Evolutionary conservation across 257 asterid genomes (phyloP), one percentile per base, ranked within the genome.

Genomic region (Solanum dulcamara): DNA sequence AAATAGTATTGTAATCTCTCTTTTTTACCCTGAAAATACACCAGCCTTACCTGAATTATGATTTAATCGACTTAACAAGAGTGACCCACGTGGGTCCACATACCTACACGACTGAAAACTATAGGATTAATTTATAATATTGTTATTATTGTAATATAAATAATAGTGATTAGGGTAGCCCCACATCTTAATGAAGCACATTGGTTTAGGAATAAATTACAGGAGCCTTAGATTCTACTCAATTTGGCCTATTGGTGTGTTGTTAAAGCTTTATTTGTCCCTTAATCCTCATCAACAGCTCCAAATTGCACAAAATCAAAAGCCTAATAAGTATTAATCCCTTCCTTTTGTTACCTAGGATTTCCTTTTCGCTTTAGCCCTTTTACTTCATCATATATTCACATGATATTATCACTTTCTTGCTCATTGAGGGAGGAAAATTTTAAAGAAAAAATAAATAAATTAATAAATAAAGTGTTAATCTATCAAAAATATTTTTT

Each of bases 141-240:
- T 17, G 7, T 9, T 18, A 64, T 30, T 68, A 33, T 68, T 15
- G 9, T 70, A 33, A 40, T 35, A 42, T 26, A 26, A 44, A n/a
- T 2, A 44, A 26, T 48, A 48, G 44, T 48, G 40, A 30, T 48
- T 48, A 79, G 83, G 28, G 44, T 48, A 28, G 42, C 66, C 83
- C 64, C 64, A 79, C 83, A 79, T 17, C 59, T 77, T 79, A 48
- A 30, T 48, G 62, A 79, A 79, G 44, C 83, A 17, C 28, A 37
- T 83, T 62, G 79, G 15, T 83, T 60, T 59, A 40, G 42, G 79
- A 62, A 83, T 83, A 55, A 62, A 62, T 48, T 28, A 44, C 20
- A 83, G 79, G 77, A 62, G 85, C 38, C 67, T 86, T 86, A 40
- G 83, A 80, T 87, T 85, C 87, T 71, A 89, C 88, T 85, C 90